Evolutionary conservation across 2,329 filamentous ascomycete genomes (phyloP).

Genomic region (Epichloe coenophiala): DNA sequence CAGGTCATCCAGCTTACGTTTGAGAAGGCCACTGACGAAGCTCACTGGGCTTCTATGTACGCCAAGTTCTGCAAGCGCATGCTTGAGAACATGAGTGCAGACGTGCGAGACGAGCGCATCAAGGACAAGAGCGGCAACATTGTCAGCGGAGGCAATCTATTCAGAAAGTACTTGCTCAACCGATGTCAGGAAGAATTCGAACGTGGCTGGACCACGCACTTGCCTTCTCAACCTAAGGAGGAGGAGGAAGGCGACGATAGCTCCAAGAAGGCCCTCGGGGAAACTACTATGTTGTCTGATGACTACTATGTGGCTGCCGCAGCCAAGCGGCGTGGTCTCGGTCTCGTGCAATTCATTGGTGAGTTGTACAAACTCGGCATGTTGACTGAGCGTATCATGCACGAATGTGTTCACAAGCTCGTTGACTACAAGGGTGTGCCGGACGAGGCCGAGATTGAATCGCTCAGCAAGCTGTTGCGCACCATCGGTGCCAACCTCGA

Average conservation of each 20-base stretch:
- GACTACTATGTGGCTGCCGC: constrained; percentile 93
- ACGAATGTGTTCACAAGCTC: constrained; percentile 94
- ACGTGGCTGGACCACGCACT: constrained; percentile 85
- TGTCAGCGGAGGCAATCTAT: constrained; percentile 82
- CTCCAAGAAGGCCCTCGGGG: constrained; percentile 41
- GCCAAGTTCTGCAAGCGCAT: constrained; percentile 97
- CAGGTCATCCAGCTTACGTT: constrained; percentile 99
- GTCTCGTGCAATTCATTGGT: constrained; percentile 97
- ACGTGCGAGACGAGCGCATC: constrained; percentile 92
- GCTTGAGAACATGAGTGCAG: constrained; percentile 86
- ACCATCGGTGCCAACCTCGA: constrained; percentile 88
- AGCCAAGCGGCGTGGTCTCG: constrained; percentile 90
- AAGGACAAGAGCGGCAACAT: constrained; percentile 79
- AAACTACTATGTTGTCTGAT: constrained; percentile 77
- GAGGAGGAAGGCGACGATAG: constrained; percentile 49
- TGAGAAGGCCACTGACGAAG: constrained; percentile 96
- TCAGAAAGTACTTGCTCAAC: constrained; percentile 98
- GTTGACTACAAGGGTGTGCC: constrained; percentile 89
- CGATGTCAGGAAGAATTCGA: constrained; percentile 98
- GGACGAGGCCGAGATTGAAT: constrained; percentile 94
- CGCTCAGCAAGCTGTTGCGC: constrained; percentile 78
- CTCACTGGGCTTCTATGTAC: constrained; percentile 98
- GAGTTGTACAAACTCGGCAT: constrained; percentile 98
- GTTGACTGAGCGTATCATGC: constrained; percentile 98
- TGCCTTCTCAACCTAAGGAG: constrained; percentile 55